phyloP scores from a whole-genome alignment of 441 rosid species.

The Brassica balearica region DNA sequence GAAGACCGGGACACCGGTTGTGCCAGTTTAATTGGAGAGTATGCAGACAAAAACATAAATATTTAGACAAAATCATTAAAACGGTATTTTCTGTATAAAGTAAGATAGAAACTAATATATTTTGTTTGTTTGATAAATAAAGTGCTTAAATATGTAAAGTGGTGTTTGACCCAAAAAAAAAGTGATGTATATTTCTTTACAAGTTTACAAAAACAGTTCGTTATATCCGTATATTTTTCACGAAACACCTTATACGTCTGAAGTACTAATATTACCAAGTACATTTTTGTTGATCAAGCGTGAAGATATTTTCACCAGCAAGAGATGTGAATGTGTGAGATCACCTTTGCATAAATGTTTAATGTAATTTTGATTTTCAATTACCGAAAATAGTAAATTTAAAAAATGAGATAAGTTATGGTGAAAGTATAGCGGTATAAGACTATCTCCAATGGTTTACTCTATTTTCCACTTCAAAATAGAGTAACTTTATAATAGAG shows the following conservation, averaged over 20 bases:
- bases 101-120: neutral
- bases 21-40: slow-evolving; percentile 1
- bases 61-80: neutral
- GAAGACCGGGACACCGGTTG: slow-evolving; percentile 16
- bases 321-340: neutral
- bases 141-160: neutral
- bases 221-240: neutral
- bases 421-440: neutral
- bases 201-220: neutral
- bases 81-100: neutral
- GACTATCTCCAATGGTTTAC: no score
- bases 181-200: neutral
- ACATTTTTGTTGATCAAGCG: neutral
- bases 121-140: neutral
- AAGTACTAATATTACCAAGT: neutral
- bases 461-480: no score
- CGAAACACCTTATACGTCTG: neutral
- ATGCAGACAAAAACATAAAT: neutral
- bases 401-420: neutral
- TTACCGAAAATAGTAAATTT: neutral
- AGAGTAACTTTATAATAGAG: no score
- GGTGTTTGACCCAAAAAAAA: no score
- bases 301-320: neutral
- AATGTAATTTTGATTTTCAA: neutral
- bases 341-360: neutral